Base-by-base conservation (phyloP, 1,139 yeast genomes). In the Suhomyces ambrosiae region DNA sequence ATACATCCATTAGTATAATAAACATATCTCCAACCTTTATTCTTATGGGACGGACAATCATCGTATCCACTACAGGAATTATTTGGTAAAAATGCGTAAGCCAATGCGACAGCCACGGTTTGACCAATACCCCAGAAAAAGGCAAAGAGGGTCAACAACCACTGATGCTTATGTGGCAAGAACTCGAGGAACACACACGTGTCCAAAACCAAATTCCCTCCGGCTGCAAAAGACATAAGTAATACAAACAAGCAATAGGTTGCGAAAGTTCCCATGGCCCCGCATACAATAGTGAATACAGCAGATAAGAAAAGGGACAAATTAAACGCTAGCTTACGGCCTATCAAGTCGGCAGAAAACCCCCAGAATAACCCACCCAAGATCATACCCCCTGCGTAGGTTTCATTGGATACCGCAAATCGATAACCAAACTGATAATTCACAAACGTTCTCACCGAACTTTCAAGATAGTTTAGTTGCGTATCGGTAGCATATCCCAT, bases 401-500 rank as follows among this genome's bases (percentile, higher is more conserved):
- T 38, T 30, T 46, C 54, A 30, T 46, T 48, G 26, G 52, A 48
- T 3, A 63, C 61, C 0, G 74, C 66, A 42, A 60, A 67, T 10
- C 32, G 30, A 40, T 62, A 59, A 13, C 65, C 64, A 48, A 67
- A 68, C 48, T 68, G 80, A 50, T 60, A 68, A 52, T 68, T 74
- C 49, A 65, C 61, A 49, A 61, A 64, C 5, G 61, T 54, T 42
- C 72, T 55, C 8, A 67, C 74, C 24, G 58, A 53, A 38, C 65
- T 53, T 47, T 68, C 74, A 28, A 65, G 50, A 52, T 66, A 63
- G 27, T 69, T 71, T 46, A 80, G 61, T 52, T 79, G 79, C 11
- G 83, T 76, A 53, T 80, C 86, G 19, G 77, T 80, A 5, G 81
- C 75, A 50, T 80, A 80, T 11, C 86, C 86, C 71, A 79, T 72